These are phyloP conservation scores for Chrysopogon serrulatus DNA, from an alignment of 176 grass and related monocot species.

Conservation along the genomic window DNA sequence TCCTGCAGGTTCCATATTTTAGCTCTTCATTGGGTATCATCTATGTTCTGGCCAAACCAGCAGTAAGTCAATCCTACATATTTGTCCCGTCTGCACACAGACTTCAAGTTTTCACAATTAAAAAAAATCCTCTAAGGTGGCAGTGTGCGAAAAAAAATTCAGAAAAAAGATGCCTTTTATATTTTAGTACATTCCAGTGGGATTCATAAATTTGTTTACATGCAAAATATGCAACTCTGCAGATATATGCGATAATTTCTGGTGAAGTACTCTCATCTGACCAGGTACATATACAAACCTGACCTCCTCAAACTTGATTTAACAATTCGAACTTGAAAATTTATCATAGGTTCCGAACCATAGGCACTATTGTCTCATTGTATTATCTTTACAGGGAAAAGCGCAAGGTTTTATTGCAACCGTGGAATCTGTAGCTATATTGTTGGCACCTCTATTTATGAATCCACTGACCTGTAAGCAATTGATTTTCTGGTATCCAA, in stretches of 20 bases:
- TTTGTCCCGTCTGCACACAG: neutral
- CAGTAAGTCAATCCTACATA: constrained; percentile 48
- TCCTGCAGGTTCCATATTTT: constrained; percentile 74
- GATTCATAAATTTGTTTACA: neutral
- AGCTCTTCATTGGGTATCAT: constrained; percentile 84
- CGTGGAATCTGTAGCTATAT: constrained; percentile 47
- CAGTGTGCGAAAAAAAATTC: neutral
- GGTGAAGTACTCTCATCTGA: constrained; percentile 50
- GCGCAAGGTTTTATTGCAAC: constrained; percentile 65
- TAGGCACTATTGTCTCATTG: neutral
- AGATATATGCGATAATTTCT: constrained; percentile 74
- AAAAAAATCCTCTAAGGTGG: neutral
- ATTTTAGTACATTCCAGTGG: neutral
- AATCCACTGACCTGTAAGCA: constrained; percentile 81
- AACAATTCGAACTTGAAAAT: neutral
- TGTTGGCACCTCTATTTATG: constrained; percentile 79
- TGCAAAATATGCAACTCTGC: constrained; percentile 1
- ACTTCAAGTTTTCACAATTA: neutral
- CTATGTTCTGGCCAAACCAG: constrained; percentile 71
- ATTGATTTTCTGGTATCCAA: neutral
- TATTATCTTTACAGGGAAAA: constrained; percentile 54
- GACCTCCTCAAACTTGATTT: neutral
- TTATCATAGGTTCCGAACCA: neutral
- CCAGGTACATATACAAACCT: constrained; percentile 42
- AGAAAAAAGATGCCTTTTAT: neutral